Percentiles rank a stretch among this genome's conserved stretches.
Evolutionary conservation across 345 rosid genomes (phyloP).

Genomic region (Aquilaria yunnanensis): DNA sequence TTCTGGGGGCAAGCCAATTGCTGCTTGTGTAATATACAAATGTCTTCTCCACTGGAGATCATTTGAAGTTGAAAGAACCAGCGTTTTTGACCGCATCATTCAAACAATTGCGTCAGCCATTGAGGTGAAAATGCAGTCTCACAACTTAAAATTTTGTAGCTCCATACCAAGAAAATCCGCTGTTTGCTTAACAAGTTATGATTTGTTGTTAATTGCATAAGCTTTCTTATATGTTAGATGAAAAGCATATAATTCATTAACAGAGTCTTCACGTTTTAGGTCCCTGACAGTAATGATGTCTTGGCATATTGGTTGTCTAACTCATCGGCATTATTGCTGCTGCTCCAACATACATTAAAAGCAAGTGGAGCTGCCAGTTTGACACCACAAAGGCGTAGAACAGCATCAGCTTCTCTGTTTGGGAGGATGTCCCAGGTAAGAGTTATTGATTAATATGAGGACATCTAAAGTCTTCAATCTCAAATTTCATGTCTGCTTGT

Average conservation of each 20-base stretch:
- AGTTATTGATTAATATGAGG: not conserved
- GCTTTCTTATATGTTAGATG: too few species aligned
- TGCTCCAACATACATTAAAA: conserved; percentile 85
- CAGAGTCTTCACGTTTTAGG: conserved; percentile 29
- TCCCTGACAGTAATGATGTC: conserved; percentile 65
- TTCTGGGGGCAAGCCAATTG: conserved; percentile 80
- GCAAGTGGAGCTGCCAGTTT: conserved; percentile 70
- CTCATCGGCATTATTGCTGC: conserved; percentile 66
- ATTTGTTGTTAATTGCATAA: too few species aligned
- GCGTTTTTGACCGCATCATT: conserved; percentile 76
- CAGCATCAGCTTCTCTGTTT: conserved; percentile 59
- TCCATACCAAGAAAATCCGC: too few species aligned
- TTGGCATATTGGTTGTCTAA: conserved; percentile 94
- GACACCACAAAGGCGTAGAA: conserved; percentile 69
- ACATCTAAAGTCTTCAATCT: not conserved
- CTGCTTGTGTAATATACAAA: conserved; percentile 89
- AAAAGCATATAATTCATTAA: too few species aligned
- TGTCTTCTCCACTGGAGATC: conserved; percentile 94
- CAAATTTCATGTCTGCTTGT: not conserved
- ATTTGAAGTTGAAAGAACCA: conserved; percentile 89
- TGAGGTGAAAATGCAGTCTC: conserved; percentile 38
- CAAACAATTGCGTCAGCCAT: conserved; percentile 78
- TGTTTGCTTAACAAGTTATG: too few species aligned
- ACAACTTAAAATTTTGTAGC: conserved; percentile 8
- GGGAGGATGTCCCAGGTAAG: conserved; percentile 90